Conservation (phyloP, 139 green algal species). For the Pleodorina starrii region DNA sequence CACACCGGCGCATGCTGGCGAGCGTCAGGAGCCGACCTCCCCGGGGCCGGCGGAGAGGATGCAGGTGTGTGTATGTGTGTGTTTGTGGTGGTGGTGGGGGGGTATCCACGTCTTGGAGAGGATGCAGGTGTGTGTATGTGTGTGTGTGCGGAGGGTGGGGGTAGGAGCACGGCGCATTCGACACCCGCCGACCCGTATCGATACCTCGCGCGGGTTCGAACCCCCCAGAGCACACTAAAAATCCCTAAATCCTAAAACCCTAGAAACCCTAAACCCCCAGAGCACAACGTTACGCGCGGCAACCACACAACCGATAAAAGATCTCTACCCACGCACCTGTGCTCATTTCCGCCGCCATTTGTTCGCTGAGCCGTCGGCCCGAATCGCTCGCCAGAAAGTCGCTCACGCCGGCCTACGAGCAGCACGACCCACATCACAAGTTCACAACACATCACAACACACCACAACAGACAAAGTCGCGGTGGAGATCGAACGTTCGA, state of each 20-base stretch:
- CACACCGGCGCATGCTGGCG: no score
- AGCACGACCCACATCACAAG: background rate
- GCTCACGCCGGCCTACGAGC: background rate
- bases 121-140: background rate
- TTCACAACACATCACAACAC: no score
- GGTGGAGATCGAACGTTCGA: background rate
- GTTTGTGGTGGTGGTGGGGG: background rate
- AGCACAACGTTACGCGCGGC: background rate
- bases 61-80: background rate
- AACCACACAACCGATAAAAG: background rate
- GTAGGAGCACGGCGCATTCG: background rate
- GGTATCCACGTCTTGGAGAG: background rate
- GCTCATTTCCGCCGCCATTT: conserved; percentile 38
- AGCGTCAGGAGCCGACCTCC: background rate
- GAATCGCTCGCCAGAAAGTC: conserved; percentile 16
- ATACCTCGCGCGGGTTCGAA: background rate
- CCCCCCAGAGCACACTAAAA: background rate
- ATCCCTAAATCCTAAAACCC: no score
- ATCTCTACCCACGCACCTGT: background rate
- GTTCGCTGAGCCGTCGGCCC: conserved; percentile 27
- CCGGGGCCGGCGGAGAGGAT: no score
- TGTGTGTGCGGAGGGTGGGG: background rate
- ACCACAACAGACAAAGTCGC: no score
- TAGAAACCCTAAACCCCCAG: no score
- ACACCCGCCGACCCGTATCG: no score